These are phyloP conservation scores for Colletotrichum sp. DNA, from an alignment of 2,329 filamentous ascomycete species.

Conservation along the genomic window DNA sequence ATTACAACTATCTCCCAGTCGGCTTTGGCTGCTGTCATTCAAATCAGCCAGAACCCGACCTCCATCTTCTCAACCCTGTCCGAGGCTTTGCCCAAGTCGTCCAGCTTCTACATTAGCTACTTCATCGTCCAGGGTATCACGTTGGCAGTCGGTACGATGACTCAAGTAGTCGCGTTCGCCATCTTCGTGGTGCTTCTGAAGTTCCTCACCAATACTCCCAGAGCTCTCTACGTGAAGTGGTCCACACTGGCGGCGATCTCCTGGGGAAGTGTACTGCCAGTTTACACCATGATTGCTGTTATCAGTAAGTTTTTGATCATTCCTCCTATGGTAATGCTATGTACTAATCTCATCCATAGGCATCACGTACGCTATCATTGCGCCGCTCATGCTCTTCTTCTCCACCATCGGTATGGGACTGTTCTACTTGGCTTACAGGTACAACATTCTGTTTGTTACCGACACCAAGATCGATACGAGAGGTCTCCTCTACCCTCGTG, in stretches of 20 bases:
- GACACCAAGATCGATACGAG: slow-evolving; percentile 84
- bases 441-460: slow-evolving; percentile 84
- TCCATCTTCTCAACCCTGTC: slow-evolving; percentile 71
- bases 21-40: slow-evolving; percentile 70
- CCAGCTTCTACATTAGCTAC: slow-evolving; percentile 86
- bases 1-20: slow-evolving; percentile 84
- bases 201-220: slow-evolving; percentile 76
- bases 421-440: slow-evolving; percentile 85
- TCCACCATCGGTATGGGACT: slow-evolving; percentile 77
- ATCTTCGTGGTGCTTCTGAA: slow-evolving; percentile 73
- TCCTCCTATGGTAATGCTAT: rapidly evolving
- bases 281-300: slow-evolving; percentile 76
- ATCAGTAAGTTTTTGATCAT: slow-evolving; percentile 56
- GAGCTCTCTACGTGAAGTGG: slow-evolving; percentile 80
- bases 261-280: slow-evolving; percentile 79
- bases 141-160: slow-evolving; percentile 73
- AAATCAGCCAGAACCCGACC: slow-evolving; percentile 68
- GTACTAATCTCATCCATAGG: slow-evolving; percentile 34
- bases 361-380: slow-evolving; percentile 84
- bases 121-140: slow-evolving; percentile 86
- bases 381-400: slow-evolving; percentile 82
- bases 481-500: slow-evolving; percentile 86
- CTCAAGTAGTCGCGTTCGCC: slow-evolving; percentile 71
- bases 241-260: slow-evolving; percentile 70
- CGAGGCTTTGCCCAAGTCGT: slow-evolving; percentile 77